Evolutionary conservation across 441 rosid genomes (phyloP).

Genomic region (Kokia cookei): DNA sequence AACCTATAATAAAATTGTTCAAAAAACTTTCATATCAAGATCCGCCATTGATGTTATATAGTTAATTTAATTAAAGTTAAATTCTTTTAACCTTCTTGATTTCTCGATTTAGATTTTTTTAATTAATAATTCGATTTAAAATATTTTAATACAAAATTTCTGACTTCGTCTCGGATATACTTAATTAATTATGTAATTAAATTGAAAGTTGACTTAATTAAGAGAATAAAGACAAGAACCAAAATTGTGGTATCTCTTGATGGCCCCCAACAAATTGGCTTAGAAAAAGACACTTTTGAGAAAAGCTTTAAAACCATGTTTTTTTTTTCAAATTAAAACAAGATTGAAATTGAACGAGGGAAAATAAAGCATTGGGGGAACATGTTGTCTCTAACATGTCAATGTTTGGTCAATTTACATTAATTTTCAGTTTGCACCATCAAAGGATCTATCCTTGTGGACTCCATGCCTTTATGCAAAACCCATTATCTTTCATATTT

Average conservation of each 20-base stretch:
- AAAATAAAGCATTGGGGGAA: not conserved
- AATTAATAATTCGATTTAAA: too few species aligned
- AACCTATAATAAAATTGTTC: too few species aligned
- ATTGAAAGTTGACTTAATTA: too few species aligned
- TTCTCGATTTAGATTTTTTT: too few species aligned
- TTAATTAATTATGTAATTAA: too few species aligned
- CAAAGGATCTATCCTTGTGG: not conserved
- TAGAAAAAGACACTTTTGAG: not conserved
- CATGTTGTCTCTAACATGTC: not conserved
- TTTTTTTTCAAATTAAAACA: not conserved
- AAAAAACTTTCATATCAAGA: too few species aligned
- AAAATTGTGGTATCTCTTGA: not conserved
- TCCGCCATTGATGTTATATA: too few species aligned
- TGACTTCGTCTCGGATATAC: too few species aligned
- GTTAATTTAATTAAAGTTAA: too few species aligned
- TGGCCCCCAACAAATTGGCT: not conserved
- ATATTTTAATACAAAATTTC: too few species aligned
- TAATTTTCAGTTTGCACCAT: not conserved
- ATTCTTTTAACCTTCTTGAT: too few species aligned
- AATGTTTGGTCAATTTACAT: not conserved
- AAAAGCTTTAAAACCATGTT: not conserved
- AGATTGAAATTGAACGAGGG: not conserved
- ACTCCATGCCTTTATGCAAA: not conserved
- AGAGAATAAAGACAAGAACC: too few species aligned
- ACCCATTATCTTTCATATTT: not conserved